Evolutionary conservation across 2,329 filamentous ascomycete genomes (phyloP), one percentile per base, ranked within the genome.

Genomic region (Cordyceps farinosa): DNA sequence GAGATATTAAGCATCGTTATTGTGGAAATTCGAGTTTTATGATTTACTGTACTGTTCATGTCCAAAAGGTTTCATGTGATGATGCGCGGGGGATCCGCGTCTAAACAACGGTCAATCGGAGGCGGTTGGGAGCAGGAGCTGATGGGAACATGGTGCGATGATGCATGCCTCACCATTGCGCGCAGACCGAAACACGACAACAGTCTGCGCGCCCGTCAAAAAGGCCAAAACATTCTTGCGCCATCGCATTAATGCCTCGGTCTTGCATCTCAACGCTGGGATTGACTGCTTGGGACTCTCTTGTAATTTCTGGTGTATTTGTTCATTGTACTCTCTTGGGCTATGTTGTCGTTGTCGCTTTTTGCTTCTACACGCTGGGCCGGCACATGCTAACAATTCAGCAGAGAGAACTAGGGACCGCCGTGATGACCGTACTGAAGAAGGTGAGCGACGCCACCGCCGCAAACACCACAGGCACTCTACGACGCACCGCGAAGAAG

Each of bases 401-500:
- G 22, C 13, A 62, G 60, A 62, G n/a, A 62, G 32, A 50, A 48
- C 44, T 40, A 55, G 52, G 44, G 32, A 50, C 17, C 60, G 51
- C 8, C 50, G 17, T 45, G 58, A 53, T 27, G 58, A 53, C 9
- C 48, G 42, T 59, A 50, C 32, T 34, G 50, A 54, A 1, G 50
- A 54, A 38, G 30, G 4, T 11, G 59, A 61, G 59, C 34, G 47
- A 30, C 45, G 40, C 30, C 50, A 54, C 27, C 47, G 58, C 13
- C 48, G 40, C 30, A 29, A 22, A 22, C 22, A 22, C 22, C 59
- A n/a, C 38, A 30, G 59, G 6, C 59, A 45, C 11, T 61, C 57
- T n/a, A 40, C 34, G 2, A 22, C 58, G 22, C 40, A 52, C n/a
- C 48, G 50, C 22, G 58, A 70, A 3, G 75, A 77, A 17, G 71